A percentile compares a stretch with the other conserved stretches of the same genome.
Conservation (phyloP, 129 eudicot genomes). For the Oenanthe sinensis region DNA sequence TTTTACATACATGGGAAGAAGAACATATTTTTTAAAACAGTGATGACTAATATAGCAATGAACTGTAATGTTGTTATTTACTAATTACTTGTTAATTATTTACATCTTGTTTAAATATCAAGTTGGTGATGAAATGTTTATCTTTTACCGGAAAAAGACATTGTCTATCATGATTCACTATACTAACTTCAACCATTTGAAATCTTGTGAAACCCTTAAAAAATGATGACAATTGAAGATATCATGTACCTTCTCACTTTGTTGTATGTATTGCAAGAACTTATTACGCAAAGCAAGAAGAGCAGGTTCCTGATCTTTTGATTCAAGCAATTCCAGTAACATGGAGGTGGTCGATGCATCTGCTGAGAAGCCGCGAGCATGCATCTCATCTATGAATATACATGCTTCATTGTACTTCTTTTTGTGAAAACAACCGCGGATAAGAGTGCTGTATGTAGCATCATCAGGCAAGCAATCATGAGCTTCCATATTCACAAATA, state of each 20-base stretch:
- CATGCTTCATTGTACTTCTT: not conserved
- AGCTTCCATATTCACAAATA: not conserved
- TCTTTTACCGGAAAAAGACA: no score
- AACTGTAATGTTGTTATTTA: no score
- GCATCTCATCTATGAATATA: not conserved
- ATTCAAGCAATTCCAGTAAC: not conserved
- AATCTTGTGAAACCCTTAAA: no score
- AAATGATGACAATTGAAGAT: no score
- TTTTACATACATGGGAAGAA: no score
- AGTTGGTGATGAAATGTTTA: no score
- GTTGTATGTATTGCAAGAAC: not conserved
- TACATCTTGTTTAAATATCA: no score
- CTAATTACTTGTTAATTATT: no score
- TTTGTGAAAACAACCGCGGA: slow-evolving; percentile 16
- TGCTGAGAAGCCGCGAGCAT: not conserved
- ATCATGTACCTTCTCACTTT: not conserved
- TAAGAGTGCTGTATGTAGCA: slow-evolving; percentile 22
- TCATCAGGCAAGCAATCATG: slow-evolving; percentile 12
- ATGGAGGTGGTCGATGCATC: not conserved
- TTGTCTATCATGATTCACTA: no score
- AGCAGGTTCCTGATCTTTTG: not conserved
- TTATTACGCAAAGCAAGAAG: not conserved
- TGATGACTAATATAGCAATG: no score
- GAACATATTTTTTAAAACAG: no score
- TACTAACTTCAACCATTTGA: no score